Percentiles rank a stretch among this genome's conserved stretches.
phyloP scores from a whole-genome alignment of 1,139 yeast species.

The Lodderomyces parapsilosis region DNA sequence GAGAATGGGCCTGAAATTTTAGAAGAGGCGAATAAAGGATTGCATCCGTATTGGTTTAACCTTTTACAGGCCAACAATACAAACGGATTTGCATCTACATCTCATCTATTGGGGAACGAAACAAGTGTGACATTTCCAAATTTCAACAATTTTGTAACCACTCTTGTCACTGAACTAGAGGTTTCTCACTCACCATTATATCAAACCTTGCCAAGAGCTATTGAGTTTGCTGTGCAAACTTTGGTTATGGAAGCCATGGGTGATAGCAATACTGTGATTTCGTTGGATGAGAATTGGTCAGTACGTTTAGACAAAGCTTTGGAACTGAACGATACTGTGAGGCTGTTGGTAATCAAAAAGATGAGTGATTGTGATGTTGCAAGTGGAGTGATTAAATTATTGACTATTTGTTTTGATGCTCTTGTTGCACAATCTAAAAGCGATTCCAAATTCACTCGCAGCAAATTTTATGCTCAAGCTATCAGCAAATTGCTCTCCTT shows the following conservation, averaged over 20 bases:
- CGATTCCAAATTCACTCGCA: slow-evolving; percentile 2
- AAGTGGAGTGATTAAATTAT: slow-evolving; percentile 16
- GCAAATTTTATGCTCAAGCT: slow-evolving; percentile 16
- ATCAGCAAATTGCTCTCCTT: slow-evolving; percentile 32
- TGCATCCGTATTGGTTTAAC: slow-evolving; percentile 74
- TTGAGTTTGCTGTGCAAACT: slow-evolving; percentile 51
- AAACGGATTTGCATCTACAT: slow-evolving; percentile 28
- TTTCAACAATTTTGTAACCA: slow-evolving; percentile 21
- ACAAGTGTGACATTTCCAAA: slow-evolving; percentile 43
- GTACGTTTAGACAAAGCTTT: slow-evolving; percentile 70
- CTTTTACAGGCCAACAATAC: slow-evolving; percentile 44
- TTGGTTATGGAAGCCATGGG: slow-evolving; percentile 64
- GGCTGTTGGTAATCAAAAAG: slow-evolving; percentile 31
- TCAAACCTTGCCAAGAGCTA: slow-evolving; percentile 37
- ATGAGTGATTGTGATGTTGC: slow-evolving; percentile 18
- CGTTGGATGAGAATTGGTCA: slow-evolving; percentile 75
- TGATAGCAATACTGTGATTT: slow-evolving; percentile 54
- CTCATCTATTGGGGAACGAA: slow-evolving; percentile 44
- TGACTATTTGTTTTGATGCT: slow-evolving; percentile 28
- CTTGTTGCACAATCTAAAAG: slow-evolving; percentile 25
- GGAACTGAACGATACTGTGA: slow-evolving; percentile 57
- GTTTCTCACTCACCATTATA: slow-evolving; percentile 23
- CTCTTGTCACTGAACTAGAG: slow-evolving; percentile 26
- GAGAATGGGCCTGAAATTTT: slow-evolving; percentile 66
- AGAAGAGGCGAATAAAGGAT: slow-evolving; percentile 81